Percentiles rank a stretch among this genome's conserved stretches.
These are phyloP conservation scores for Candida verbasci DNA, from an alignment of 805 yeast species.

Conservation along the genomic window DNA sequence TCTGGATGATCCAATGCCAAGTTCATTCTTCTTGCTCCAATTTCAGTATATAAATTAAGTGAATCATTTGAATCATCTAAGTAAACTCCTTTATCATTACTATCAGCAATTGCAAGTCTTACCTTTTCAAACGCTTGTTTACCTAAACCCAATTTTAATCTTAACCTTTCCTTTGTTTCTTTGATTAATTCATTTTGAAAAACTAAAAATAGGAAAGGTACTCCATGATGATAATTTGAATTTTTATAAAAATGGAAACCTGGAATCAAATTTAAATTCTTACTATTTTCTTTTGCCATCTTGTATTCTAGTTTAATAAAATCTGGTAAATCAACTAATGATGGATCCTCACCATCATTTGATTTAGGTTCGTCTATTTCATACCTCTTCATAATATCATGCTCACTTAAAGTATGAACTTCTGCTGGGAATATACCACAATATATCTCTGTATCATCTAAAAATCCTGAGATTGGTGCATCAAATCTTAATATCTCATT, in stretches of 20 bases:
- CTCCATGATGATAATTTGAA: conserved; percentile 65
- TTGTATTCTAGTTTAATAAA: conserved; percentile 20
- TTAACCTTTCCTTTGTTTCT: conserved; percentile 64
- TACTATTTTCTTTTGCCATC: conserved; percentile 20
- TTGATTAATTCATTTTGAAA: conserved; percentile 61
- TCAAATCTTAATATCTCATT: conserved; percentile 35
- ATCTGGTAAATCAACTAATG: conserved; percentile 20
- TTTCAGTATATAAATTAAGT: conserved; percentile 50
- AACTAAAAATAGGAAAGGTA: conserved; percentile 76
- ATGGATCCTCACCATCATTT: background rate
- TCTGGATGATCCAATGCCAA: conserved; percentile 89
- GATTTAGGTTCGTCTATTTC: conserved; percentile 10
- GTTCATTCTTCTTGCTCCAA: conserved; percentile 29
- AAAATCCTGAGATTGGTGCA: conserved; percentile 28
- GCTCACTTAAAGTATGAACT: conserved; percentile 31
- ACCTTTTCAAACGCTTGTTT: conserved; percentile 77
- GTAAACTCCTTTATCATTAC: conserved; percentile 37
- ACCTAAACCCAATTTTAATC: conserved; percentile 67
- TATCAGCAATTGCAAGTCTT: conserved; percentile 54
- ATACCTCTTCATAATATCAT: conserved; percentile 29
- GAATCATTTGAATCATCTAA: conserved; percentile 48
- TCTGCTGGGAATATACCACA: conserved; percentile 42
- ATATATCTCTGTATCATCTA: conserved; percentile 32
- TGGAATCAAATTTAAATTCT: conserved; percentile 45
- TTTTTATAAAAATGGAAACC: conserved; percentile 78